Evolutionary conservation across 192 early-diverging fungal species (phyloP), one percentile per base, ranked within the genome.

Genomic region (Spizellomyces sp.): DNA sequence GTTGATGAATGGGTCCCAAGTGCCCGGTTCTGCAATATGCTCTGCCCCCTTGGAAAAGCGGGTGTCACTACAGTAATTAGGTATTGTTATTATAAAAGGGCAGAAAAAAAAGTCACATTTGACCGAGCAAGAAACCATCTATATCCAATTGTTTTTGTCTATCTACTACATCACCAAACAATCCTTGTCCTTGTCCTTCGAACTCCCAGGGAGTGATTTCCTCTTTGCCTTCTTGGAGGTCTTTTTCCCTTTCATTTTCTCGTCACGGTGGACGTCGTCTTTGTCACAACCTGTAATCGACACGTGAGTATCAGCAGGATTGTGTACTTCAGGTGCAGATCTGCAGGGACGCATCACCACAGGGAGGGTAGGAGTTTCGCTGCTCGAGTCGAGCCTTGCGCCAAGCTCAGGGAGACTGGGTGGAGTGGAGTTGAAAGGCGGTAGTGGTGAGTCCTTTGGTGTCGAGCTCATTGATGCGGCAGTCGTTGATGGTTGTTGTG

Each of bases 321-420:
- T 54, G 50, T 54, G 12, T 19, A 54, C 50, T 54, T 54, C 50
- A n/a, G 50, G 50, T 54, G 50, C 50, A n/a, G 50, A 54, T 54
- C 50, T 0, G 17, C 50, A n/a, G 2, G 50, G 50, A n/a, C 50
- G 50, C 17, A 54, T 54, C 12, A 54, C 50, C 50, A 19, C 50
- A 2, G 27, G 27, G 3, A 36, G 27, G 27, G 27, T 3, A 2
- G 27, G 3, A 3, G 27, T 36, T 0, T 36, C 27, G 27, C 27
- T 36, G 27, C 27, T 36, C 27, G 27, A 36, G 27, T 36, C 27
- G 27, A 3, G 27, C 27, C 3, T 36, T 36, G 27, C 3, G 27
- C 27, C 27, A 36, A 36, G 27, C 1, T 54, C 50, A n/a, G 50
- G 14, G 1, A n/a, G 14, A 54, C 50, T 54, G 17, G 14, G 14